These are phyloP conservation scores for Candida mesenterica DNA, from an alignment of 1,139 yeast genomes.

Conservation along the genomic window DNA sequence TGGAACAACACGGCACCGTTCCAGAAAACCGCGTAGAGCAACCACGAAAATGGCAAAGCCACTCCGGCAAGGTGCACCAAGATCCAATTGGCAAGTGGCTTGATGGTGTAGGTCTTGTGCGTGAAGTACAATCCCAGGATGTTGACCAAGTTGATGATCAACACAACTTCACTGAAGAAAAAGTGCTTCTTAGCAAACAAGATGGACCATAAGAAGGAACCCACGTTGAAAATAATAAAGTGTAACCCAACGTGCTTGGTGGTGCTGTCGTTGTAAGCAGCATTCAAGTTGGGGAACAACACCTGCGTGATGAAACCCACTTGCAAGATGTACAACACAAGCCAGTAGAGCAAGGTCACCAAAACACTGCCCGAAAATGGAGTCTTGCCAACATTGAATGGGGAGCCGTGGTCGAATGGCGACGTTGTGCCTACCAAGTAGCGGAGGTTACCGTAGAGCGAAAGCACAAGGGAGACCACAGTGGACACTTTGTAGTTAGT, in stretches of 20 bases:
- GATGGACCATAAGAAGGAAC: conserved; percentile 60
- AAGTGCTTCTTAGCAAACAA: conserved; percentile 58
- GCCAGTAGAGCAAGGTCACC: conserved; percentile 59
- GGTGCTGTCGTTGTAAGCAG: conserved; percentile 24
- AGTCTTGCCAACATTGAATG: conserved; percentile 48
- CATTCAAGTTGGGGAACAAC: conserved; percentile 43
- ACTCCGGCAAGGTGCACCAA: conserved; percentile 62
- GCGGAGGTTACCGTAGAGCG: conserved; percentile 53
- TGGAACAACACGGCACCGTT: conserved; percentile 71
- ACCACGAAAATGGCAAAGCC: conserved; percentile 75
- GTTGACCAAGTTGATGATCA: conserved; percentile 58
- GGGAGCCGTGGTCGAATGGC: conserved; percentile 42
- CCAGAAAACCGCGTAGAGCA: conserved; percentile 73
- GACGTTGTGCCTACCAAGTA: conserved; percentile 51
- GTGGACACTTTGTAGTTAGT: conserved; percentile 44
- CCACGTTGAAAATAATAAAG: conserved; percentile 58
- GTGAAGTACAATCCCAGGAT: conserved; percentile 54
- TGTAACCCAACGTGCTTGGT: conserved; percentile 53
- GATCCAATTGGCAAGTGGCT: conserved; percentile 52
- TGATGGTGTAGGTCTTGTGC: conserved; percentile 59
- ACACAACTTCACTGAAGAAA: conserved; percentile 55
- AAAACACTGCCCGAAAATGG: conserved; percentile 67
- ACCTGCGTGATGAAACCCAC: conserved; percentile 50
- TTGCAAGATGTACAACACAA: conserved; percentile 51
- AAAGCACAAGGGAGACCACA: conserved; percentile 48